Base-by-base conservation (phyloP, 768 basidiomycete species). In the Wakefieldia striispora region DNA sequence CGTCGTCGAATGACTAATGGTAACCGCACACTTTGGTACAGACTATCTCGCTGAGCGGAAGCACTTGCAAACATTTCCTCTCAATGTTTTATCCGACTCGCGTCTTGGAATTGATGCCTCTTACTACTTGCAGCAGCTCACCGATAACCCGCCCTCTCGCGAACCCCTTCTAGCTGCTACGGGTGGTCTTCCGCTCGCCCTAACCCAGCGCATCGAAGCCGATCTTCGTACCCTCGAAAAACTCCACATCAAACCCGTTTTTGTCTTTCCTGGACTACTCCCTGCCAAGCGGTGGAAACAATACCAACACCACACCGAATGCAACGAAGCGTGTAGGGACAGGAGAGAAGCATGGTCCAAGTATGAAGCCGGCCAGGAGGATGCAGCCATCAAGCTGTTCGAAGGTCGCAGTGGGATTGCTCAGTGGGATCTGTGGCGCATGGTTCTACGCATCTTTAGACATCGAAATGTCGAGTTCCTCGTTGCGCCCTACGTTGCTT, bases 71-170 rank as follows among this genome's bases (percentile, higher is more conserved):
- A 86, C 84, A 35, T 82, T 88, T 48, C 82, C 91, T 19, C 80
- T 98, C 46, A 82, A 80, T 49, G 83, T 85, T 0, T 78, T 99
- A 41, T 80, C 89, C 36, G 91, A 97, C 64, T 91, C 94, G 45
- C 88, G 97, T 39, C 86, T 99, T 23, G 97, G 97, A 27, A 97
- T 99, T 65, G 95, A 99, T 78, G 94, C 93, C 3, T 85, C 88
- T 3, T 85, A 87, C 69, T 99, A 98, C 71, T 76, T 99, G 35
- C 78, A 85, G 45, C 75, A 79, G 39, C 77, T 98, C 56, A 84
- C 85, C 14, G 88, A 91, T 47, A 82, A 74, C 51, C 81, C 88
- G 1, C 75, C 82, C 1, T 83, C 91, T 16, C 81, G 89, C 29
- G 97, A 99, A 74, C 88, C 94, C 13, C 81, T 97, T 29, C 82